These are phyloP conservation scores for Marasmius tenuissimus DNA, from an alignment of 1,284 basidiomycete genomes.

Conservation along the genomic window DNA sequence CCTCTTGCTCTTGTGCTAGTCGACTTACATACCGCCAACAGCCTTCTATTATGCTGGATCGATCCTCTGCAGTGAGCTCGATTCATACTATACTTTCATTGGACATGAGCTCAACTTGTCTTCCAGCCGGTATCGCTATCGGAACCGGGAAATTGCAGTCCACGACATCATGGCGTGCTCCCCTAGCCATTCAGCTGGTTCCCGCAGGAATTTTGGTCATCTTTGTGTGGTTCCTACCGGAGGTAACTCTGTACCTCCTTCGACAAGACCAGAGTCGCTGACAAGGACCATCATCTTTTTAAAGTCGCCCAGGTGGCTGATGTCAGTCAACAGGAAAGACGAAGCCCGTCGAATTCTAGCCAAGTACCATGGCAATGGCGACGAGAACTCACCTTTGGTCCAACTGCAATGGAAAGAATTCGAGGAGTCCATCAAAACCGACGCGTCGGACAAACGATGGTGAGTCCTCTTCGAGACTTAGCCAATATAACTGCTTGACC, in stretches of 20 bases:
- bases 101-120: slow-evolving; percentile 11
- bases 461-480: slow-evolving; percentile 13
- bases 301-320: slow-evolving; percentile 54
- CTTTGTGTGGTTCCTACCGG: slow-evolving; percentile 45
- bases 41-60: slow-evolving; percentile 47
- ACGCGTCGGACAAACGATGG: slow-evolving; percentile 65
- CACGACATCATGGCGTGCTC: slow-evolving; percentile 47
- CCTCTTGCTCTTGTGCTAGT: neutral
- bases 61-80: slow-evolving; percentile 36
- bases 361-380: slow-evolving; percentile 53
- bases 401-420: slow-evolving; percentile 58
- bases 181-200: slow-evolving; percentile 51
- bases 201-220: slow-evolving; percentile 46
- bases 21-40: slow-evolving; percentile 11
- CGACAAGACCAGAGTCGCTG: neutral
- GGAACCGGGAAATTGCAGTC: slow-evolving; percentile 41
- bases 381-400: slow-evolving; percentile 47
- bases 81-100: neutral
- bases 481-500: neutral
- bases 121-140: slow-evolving; percentile 41
- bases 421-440: slow-evolving; percentile 48
- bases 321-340: slow-evolving; percentile 50
- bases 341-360: slow-evolving; percentile 48
- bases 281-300: neutral
- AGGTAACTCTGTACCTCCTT: slow-evolving; percentile 29